Base-by-base conservation (phyloP, 2,329 filamentous ascomycete genomes). In the Pseudogymnoascus sp. region DNA sequence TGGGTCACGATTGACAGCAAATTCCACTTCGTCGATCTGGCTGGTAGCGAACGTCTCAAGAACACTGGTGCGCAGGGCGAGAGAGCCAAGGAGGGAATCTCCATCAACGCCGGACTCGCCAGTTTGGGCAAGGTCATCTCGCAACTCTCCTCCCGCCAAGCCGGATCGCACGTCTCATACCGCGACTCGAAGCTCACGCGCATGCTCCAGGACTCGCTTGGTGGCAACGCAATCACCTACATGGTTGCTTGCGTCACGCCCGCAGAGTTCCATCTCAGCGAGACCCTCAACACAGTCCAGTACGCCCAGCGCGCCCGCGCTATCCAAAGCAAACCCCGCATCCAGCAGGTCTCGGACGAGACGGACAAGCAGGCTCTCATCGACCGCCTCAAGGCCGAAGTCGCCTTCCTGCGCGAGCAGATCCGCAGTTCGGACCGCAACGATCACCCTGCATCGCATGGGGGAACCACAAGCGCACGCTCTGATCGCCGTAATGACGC, bases 181-280 rank as follows among this genome's bases (percentile, higher is more conserved):
- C 91, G 95, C 67, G 95, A 99, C 77, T 97, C 95, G n/a, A 93
- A 92, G 74, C 86, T 99, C 69, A 99, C 95, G 10, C 88, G 95
- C 65, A 81, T 99, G 23, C 84, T 99, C 16, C 95, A 99, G 79
- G 95, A 99, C 76, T 99, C 95, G 0, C 82, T 99, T 4, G 95
- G 95, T 64, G 95, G 95, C 4, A 97, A 96, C 73, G 95, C 95
- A 37, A 96, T 97, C 73, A 99, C 95, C 0, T 99, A 97, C 78
- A 97, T 99, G 95, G 95, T 99, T 77, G 95, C 95, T 7, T 99
- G 95, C 77, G 93, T 99, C 31, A 99, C 93, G 0, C 93, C 93
- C 0, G 91, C 93, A 12, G 93, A 97, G 74, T 99, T 99, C 73
- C 95, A 99, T 74, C 80, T 99, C 51, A 97, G 93, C 77, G 95